Evolutionary conservation across 208 protist genomes (phyloP).

Genomic region (Phytomonas serpens): DNA sequence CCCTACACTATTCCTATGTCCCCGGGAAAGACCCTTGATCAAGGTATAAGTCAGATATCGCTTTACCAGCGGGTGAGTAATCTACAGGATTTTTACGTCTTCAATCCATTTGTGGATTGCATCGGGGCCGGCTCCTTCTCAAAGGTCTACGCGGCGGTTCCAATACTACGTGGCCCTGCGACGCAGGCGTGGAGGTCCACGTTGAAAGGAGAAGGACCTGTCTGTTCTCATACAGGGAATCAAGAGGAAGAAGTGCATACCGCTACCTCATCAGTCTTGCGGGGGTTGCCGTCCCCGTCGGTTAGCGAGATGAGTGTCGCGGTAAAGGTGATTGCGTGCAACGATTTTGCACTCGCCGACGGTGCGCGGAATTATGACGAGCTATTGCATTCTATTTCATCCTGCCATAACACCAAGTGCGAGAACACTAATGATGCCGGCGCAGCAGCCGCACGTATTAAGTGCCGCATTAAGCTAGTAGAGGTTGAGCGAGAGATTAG

Average conservation of each 20-base stretch:
- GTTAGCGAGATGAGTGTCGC: constrained; percentile 24
- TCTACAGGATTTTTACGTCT: constrained; percentile 68
- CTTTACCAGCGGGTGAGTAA: constrained; percentile 1
- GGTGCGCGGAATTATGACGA: not conserved
- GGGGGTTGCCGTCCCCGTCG: not conserved
- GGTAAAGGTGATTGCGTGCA: constrained; percentile 55
- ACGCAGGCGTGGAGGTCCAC: not conserved
- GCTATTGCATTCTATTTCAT: not conserved
- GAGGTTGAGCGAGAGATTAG: constrained; percentile 73
- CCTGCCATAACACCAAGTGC: not conserved
- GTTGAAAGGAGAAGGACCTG: not conserved
- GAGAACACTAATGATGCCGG: not conserved
- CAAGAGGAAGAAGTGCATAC: not conserved
- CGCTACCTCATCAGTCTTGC: not conserved
- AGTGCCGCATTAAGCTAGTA: constrained; percentile 25
- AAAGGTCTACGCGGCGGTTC: constrained; percentile 66
- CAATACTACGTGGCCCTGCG: constrained; percentile 30
- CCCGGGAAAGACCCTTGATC: not conserved
- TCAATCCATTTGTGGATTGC: constrained; percentile 53
- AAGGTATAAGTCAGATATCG: not conserved
- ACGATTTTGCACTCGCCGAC: constrained; percentile 3
- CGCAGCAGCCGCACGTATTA: not conserved
- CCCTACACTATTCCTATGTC: not conserved
- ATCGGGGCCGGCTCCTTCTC: constrained; percentile 70
- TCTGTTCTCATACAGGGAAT: not conserved